Conservation (phyloP, 495 filamentous ascomycete species). For the Peziza echinospora region DNA sequence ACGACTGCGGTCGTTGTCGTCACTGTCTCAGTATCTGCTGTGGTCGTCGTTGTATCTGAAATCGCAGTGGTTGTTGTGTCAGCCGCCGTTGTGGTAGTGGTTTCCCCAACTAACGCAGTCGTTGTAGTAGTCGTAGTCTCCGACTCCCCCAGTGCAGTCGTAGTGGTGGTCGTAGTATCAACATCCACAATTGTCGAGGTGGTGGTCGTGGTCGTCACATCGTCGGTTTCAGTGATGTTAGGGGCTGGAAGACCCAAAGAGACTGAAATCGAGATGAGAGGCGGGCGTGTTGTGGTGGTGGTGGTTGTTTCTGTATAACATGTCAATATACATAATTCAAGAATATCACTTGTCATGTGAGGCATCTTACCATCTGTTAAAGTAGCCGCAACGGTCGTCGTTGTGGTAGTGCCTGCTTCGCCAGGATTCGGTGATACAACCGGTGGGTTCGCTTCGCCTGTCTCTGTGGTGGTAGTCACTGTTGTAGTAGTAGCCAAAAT, state of each 20-base stretch:
- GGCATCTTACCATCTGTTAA: constrained; percentile 4
- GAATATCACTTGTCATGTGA: no score
- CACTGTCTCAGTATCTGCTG: constrained; percentile 7
- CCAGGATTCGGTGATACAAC: constrained; percentile 7
- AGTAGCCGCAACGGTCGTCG: background rate
- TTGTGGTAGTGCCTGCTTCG: constrained; percentile 10
- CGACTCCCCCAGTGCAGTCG: constrained; percentile 4
- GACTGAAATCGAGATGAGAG: no score
- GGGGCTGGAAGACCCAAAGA: no score
- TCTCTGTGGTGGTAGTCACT: background rate
- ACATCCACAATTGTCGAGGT: no score
- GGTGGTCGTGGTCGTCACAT: no score
- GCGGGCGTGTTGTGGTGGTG: background rate
- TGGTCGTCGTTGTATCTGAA: constrained; percentile 3
- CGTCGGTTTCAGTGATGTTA: no score
- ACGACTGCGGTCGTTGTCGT: constrained; percentile 7
- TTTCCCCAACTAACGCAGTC: constrained; percentile 2
- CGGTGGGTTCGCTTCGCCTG: background rate
- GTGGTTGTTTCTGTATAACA: background rate
- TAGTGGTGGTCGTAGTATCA: no score
- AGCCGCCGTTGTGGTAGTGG: background rate
- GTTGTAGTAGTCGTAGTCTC: no score
- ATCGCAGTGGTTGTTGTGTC: background rate
- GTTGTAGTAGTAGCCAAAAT: background rate
- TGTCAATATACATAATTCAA: no score